phyloP scores from a whole-genome alignment of 73 alveolate species.

The Uronychia setigera region DNA sequence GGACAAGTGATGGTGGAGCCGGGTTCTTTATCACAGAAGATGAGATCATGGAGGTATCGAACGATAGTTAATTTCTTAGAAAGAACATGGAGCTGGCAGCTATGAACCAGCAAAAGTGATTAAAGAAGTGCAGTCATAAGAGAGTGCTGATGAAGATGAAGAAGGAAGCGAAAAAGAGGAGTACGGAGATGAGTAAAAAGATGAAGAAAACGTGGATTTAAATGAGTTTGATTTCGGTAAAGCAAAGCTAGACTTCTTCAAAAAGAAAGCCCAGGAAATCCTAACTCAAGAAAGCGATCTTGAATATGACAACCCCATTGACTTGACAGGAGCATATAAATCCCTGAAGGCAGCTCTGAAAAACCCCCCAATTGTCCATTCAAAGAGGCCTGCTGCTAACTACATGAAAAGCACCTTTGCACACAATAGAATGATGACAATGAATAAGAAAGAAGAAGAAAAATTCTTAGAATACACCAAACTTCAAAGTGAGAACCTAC shows the following conservation, averaged over 20 bases:
- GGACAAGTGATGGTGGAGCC: slow-evolving; percentile 13
- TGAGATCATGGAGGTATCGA: not conserved
- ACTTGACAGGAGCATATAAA: slow-evolving; percentile 58
- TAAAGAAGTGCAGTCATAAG: slow-evolving; percentile 37
- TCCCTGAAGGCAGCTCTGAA: slow-evolving; percentile 39
- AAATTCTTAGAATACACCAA: slow-evolving; percentile 46
- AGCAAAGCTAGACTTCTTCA: slow-evolving; percentile 60
- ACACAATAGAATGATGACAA: slow-evolving; percentile 46
- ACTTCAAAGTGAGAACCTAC: slow-evolving; percentile 2
- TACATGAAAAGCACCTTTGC: slow-evolving; percentile 64
- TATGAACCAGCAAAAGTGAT: slow-evolving; percentile 17
- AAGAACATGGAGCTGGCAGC: not conserved
- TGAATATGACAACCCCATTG: slow-evolving; percentile 46
- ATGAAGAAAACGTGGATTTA: slow-evolving; percentile 28
- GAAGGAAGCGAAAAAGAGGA: slow-evolving; percentile 34
- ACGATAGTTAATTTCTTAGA: not conserved
- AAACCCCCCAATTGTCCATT: slow-evolving; percentile 59
- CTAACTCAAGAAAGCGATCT: slow-evolving; percentile 25
- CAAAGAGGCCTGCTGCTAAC: slow-evolving; percentile 30
- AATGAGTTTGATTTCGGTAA: slow-evolving; percentile 61
- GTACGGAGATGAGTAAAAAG: slow-evolving; percentile 20
- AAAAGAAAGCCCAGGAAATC: slow-evolving; percentile 45
- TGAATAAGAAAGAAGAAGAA: slow-evolving; percentile 45
- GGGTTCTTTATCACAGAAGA: slow-evolving; percentile 42
- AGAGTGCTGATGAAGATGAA: slow-evolving; percentile 43